Evolutionary conservation across 352 stramenopile species (phyloP), one percentile per base, ranked within the genome.

Genomic region (Phytophthora sp.): DNA sequence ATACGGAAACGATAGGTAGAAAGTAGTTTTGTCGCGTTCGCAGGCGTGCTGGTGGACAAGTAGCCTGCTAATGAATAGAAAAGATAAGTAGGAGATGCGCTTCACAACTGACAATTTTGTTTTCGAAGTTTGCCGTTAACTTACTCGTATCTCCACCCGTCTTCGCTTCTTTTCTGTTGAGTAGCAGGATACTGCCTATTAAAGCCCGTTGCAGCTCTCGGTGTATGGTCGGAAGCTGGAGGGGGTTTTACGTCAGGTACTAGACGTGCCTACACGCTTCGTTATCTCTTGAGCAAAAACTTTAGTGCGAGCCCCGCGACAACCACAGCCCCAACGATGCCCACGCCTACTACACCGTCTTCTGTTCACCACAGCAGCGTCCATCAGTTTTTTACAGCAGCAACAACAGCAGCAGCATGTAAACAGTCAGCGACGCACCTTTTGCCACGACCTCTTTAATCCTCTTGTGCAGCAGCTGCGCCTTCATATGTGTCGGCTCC

Each of bases 261-360:
- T 63, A 47, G 36, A 57, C 44, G 29, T 54, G 53, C 23, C 38
- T 46, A 51, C 57, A 47, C 29, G 31, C 24, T 44, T 66, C 47
- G 54, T 90, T 78, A 93, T 76, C 79, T 73, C 59, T 88, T 88
- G 44, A 93, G 66, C 57, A 93, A 70, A 63, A 93, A 64, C 67
- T 88, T 89, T 30, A 93, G 71, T 52, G 79, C 84, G 31, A 93
- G 76, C 21, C 84, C 84, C 7, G 82, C 82, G 20, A 93, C 80
- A 3, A 93, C 82, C 41, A 91, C 82, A 24, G 77, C 84, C 26
- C 84, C 78, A 41, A 93, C 74, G 20, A 93, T 81, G 7, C 84
- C 79, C 20, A 93, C 63, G 36, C 82, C 77, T 31, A 93, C 69
- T n/a, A 89, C 82, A 24, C 77, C 69, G 27, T 91, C 84, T 89